Conservation (phyloP, 1,284 basidiomycete genomes). For the Irpex sp. region DNA sequence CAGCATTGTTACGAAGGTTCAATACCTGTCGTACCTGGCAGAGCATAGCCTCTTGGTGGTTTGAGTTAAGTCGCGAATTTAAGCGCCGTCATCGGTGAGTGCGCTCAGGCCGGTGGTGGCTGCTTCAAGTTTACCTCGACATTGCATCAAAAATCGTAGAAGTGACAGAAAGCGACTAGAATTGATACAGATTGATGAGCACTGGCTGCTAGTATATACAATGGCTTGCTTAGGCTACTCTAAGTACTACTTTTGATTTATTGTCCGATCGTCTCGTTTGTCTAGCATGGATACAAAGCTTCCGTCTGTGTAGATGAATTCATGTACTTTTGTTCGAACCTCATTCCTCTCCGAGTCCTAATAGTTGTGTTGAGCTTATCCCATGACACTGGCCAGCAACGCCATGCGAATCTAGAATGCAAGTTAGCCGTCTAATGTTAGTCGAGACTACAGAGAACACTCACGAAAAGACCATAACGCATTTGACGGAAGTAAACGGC, state of each 20-base stretch:
- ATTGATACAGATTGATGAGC: too few species aligned
- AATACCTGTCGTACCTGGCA: too few species aligned
- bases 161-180: too few species aligned
- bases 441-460: constrained; percentile 31
- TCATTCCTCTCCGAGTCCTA: neutral
- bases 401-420: constrained; percentile 70
- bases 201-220: neutral
- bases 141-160: too few species aligned
- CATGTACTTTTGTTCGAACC: neutral
- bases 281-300: neutral
- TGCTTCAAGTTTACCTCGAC: too few species aligned
- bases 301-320: neutral
- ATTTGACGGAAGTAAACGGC: constrained; percentile 99
- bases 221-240: neutral
- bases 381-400: constrained; percentile 67
- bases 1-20: too few species aligned
- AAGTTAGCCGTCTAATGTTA: neutral
- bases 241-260: neutral
- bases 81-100: too few species aligned
- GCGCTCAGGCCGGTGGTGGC: too few species aligned
- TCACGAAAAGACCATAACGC: constrained; percentile 95
- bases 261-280: neutral
- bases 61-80: too few species aligned
- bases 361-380: constrained; percentile 20
- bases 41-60: too few species aligned